phyloP scores from a whole-genome alignment of 2,329 filamentous ascomycete genomes.

The Colletotrichum sp. region DNA sequence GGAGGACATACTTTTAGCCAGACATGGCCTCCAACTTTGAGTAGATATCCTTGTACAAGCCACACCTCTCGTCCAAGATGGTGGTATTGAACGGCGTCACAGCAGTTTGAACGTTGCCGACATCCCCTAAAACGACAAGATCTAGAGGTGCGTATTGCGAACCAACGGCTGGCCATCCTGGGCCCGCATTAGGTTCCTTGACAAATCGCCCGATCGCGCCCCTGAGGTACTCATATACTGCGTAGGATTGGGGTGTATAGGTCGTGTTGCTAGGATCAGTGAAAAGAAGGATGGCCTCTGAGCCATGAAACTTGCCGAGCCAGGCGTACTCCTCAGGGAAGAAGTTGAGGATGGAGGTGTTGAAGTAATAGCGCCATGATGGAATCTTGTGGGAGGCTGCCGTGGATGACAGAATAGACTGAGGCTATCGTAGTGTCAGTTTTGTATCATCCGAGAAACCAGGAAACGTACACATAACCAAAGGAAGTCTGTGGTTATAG shows the following conservation, averaged over 20 bases:
- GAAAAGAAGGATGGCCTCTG: constrained; percentile 29
- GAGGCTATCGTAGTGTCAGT: constrained; percentile 23
- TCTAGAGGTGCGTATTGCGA: constrained; percentile 25
- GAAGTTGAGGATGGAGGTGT: constrained; percentile 25
- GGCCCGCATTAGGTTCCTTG: constrained; percentile 25
- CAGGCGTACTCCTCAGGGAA: constrained; percentile 23
- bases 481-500: constrained; percentile 30
- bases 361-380: constrained; percentile 32
- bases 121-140: constrained; percentile 25
- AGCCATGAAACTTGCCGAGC: constrained; percentile 30
- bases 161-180: constrained; percentile 28
- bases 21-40: constrained; percentile 15
- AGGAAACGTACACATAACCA: constrained; percentile 29
- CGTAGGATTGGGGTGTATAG: constrained; percentile 25
- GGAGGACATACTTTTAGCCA: neutral
- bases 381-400: constrained; percentile 22
- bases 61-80: constrained; percentile 24
- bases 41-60: constrained; percentile 22
- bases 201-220: constrained; percentile 27
- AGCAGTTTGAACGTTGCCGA: neutral
- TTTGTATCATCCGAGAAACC: neutral
- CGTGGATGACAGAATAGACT: constrained; percentile 25
- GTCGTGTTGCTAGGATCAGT: constrained; percentile 17
- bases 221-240: constrained; percentile 27
- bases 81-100: constrained; percentile 22